phyloP scores from a whole-genome alignment of 495 filamentous ascomycete genomes.

The Talaromyces stipitatus region DNA sequence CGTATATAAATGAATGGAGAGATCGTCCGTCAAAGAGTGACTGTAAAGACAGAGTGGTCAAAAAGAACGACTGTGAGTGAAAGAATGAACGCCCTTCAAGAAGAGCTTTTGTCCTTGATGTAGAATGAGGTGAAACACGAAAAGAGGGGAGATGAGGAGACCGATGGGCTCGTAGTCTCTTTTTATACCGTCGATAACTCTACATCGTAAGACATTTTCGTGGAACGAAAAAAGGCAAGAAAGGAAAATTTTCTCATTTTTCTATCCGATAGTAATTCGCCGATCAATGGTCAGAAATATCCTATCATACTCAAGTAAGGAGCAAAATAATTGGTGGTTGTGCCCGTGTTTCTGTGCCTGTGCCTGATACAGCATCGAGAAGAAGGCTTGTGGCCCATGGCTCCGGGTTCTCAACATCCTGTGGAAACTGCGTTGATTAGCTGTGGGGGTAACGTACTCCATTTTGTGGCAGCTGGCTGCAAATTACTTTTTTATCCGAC shows the following conservation, averaged over 20 bases:
- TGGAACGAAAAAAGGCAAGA: not conserved
- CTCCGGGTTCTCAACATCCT: not conserved
- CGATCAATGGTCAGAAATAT: not conserved
- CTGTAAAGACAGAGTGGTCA: not conserved
- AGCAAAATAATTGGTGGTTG: not conserved
- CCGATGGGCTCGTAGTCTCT: not conserved
- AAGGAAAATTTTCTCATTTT: not conserved
- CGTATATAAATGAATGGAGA: not conserved
- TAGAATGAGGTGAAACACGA: not conserved
- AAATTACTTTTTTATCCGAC: not conserved
- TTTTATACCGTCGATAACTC: not conserved
- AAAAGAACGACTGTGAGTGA: not conserved
- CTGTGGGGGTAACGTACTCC: not conserved
- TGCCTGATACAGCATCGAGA: not conserved
- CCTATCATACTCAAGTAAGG: not conserved
- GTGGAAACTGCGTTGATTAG: constrained; percentile 6
- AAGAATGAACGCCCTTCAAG: constrained; percentile 6
- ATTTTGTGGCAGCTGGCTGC: not conserved
- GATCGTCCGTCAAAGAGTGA: not conserved
- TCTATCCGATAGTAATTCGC: not conserved
- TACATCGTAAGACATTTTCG: not conserved
- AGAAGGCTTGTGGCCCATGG: not conserved
- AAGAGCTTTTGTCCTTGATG: not conserved
- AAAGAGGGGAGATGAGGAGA: not conserved
- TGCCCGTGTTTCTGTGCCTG: constrained; percentile 1